Conservation (phyloP, 257 asterid species). For the Nicotiana paniculata region DNA sequence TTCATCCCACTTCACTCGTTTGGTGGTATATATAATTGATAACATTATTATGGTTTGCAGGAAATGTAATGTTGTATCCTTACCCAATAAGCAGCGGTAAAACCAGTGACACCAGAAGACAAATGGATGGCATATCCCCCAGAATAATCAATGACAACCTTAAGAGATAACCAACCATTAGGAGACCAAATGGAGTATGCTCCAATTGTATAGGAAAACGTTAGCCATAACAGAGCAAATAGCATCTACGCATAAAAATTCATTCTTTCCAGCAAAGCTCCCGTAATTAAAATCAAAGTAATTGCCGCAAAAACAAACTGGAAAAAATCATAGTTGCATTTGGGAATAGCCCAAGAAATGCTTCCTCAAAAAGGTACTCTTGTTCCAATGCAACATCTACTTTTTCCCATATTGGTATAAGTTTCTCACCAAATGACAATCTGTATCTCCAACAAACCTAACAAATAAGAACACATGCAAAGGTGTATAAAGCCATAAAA, state of each 20-base stretch:
- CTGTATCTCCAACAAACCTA: slow-evolving; percentile 72
- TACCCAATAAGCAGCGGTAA: slow-evolving; percentile 73
- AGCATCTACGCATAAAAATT: slow-evolving; percentile 69
- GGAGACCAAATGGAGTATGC: slow-evolving; percentile 60
- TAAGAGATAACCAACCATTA: slow-evolving; percentile 37
- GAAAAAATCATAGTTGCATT: slow-evolving; percentile 64
- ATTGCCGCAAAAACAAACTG: slow-evolving; percentile 70
- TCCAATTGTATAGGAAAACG: slow-evolving; percentile 63
- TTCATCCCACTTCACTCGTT: no score
- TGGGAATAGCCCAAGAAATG: slow-evolving; percentile 45
- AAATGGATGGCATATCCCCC: slow-evolving; percentile 69
- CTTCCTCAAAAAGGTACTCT: slow-evolving; percentile 29
- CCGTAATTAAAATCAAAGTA: slow-evolving; percentile 56
- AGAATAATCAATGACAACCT: slow-evolving; percentile 54
- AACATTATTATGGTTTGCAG: not conserved
- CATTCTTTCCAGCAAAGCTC: slow-evolving; percentile 62
- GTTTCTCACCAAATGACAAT: slow-evolving; percentile 42
- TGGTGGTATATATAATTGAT: no score
- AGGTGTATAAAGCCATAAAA: slow-evolving; percentile 66
- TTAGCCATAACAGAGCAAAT: slow-evolving; percentile 65
- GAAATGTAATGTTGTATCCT: not conserved
- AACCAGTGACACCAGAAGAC: slow-evolving; percentile 75
- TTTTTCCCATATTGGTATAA: slow-evolving; percentile 56
- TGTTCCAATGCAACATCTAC: slow-evolving; percentile 42
- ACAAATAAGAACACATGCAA: slow-evolving; percentile 53